phyloP scores from a whole-genome alignment of 73 alveolate species.

The Symbiodinium pilosum region DNA sequence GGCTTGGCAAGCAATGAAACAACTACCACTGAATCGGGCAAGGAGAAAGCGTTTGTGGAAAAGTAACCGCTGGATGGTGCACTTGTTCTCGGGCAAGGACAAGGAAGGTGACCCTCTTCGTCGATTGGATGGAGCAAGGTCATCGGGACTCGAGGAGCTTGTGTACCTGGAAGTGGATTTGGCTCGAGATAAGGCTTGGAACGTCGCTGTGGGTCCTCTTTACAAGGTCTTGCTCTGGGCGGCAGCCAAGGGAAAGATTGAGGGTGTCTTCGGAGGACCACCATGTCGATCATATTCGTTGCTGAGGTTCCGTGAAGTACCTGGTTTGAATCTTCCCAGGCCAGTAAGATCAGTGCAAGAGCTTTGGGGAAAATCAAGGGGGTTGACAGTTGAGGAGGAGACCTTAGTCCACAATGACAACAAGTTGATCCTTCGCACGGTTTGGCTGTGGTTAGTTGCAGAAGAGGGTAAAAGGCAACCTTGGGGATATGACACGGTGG shows the following conservation, averaged over 20 bases:
- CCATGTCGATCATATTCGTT: not conserved
- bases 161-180: not conserved
- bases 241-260: not conserved
- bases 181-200: not conserved
- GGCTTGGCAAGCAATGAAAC: not conserved
- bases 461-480: not conserved
- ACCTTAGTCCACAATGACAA: not conserved
- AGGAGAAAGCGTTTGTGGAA: not conserved
- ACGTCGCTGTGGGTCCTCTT: not conserved
- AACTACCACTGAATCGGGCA: not conserved
- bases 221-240: not conserved
- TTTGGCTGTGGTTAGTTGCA: not conserved
- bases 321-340: not conserved
- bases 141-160: too few species aligned
- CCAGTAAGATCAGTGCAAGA: not conserved
- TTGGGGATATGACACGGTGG: not conserved
- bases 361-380: not conserved
- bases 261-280: not conserved
- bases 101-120: not conserved
- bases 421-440: not conserved
- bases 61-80: not conserved
- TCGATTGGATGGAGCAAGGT: not conserved
- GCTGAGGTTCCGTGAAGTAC: not conserved
- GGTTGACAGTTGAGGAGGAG: not conserved
- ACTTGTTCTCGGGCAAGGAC: not conserved